Evolutionary conservation across 2,329 filamentous ascomycete species (phyloP).

Genomic region (Alternaria panax): DNA sequence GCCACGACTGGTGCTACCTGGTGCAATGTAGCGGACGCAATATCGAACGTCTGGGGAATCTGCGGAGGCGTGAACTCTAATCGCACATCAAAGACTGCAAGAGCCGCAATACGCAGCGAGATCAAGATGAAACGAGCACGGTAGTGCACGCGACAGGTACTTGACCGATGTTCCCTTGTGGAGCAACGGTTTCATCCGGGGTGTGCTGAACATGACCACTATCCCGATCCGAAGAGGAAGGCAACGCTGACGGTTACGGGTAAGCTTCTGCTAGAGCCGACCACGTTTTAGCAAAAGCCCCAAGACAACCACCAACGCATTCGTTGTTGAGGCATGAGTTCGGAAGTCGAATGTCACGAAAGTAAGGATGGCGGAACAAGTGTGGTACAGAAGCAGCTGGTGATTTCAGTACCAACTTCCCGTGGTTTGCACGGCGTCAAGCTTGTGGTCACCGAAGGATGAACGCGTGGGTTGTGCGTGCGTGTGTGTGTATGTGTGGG

Average conservation of each 20-base stretch:
- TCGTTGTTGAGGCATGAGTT: not conserved
- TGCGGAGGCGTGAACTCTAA: constrained; percentile 7
- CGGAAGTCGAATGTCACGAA: not conserved
- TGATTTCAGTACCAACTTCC: not conserved
- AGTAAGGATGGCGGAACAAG: not conserved
- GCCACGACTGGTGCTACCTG: constrained; percentile 6
- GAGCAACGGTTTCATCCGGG: constrained; percentile 8
- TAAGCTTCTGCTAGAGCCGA: not conserved
- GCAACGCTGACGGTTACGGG: not conserved
- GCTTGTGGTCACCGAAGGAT: not conserved
- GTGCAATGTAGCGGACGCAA: not conserved
- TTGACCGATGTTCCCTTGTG: constrained; percentile 4
- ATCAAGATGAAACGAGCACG: constrained; percentile 5
- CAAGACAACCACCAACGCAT: not conserved
- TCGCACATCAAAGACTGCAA: constrained; percentile 9
- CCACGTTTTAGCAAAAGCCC: not conserved
- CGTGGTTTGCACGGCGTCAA: not conserved
- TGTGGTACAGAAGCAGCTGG: not conserved
- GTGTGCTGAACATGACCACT: constrained; percentile 6
- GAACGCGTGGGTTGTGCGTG: constrained; percentile 9
- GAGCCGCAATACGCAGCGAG: constrained; percentile 3
- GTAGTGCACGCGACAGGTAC: not conserved
- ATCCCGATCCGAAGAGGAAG: constrained; percentile 7
- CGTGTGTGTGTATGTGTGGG: too few relatives aligned
- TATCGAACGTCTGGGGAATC: constrained; percentile 13